A percentile compares a stretch with the other conserved stretches of the same genome.
These are phyloP conservation scores for Chaetomiaceae sp. DNA, from an alignment of 2,329 filamentous ascomycete species.

Conservation along the genomic window DNA sequence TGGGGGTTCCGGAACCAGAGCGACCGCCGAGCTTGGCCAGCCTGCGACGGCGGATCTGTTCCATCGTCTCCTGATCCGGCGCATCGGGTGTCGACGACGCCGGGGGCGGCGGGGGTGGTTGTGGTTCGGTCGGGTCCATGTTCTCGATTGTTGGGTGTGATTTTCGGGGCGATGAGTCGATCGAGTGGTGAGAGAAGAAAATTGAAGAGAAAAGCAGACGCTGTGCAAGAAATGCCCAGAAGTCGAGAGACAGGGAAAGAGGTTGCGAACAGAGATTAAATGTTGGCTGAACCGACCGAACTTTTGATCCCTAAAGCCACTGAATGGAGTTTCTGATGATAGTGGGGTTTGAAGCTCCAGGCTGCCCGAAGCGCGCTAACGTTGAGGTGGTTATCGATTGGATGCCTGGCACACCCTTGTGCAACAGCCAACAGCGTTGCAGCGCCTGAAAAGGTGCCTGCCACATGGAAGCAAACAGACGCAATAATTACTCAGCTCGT, in stretches of 20 bases:
- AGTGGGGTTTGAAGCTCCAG: slow-evolving; percentile 8
- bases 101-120: slow-evolving; percentile 14
- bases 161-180: not conserved
- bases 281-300: no score
- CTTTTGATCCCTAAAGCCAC: no score
- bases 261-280: not conserved
- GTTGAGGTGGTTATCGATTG: slow-evolving; percentile 4
- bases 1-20: slow-evolving; percentile 24
- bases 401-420: slow-evolving; percentile 1
- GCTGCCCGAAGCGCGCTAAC: not conserved
- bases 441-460: no score
- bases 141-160: slow-evolving; percentile 15
- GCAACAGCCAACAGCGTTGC: not conserved
- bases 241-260: not conserved
- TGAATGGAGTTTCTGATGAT: slow-evolving; percentile 1
- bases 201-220: not conserved
- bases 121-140: slow-evolving; percentile 45
- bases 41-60: slow-evolving; percentile 48
- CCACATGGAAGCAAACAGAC: not conserved
- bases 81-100: slow-evolving; percentile 38
- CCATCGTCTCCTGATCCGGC: slow-evolving; percentile 56
- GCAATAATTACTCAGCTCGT: not conserved
- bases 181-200: not conserved
- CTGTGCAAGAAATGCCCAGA: no score
- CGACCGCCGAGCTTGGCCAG: slow-evolving; percentile 45